These are phyloP conservation scores for Dichomitus squalens DNA, from an alignment of 1,284 basidiomycete genomes.

Conservation along the genomic window DNA sequence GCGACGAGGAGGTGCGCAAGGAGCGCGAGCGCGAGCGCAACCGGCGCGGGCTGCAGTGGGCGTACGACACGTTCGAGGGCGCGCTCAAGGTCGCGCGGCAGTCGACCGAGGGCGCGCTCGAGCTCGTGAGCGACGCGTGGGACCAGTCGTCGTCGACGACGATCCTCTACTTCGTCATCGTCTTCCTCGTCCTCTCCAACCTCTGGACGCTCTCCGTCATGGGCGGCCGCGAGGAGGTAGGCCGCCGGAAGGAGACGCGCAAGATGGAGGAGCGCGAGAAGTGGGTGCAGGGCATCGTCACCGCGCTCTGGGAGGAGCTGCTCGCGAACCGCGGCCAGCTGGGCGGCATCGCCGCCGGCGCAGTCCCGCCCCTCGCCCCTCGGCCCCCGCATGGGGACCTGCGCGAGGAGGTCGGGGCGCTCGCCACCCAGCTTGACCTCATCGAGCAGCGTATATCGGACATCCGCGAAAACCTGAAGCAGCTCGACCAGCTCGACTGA, in stretches of 20 bases:
- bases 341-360: slow-evolving; percentile 6
- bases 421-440: slow-evolving; percentile 53
- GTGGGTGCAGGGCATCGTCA: slow-evolving; percentile 73
- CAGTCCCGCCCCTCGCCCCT: slow-evolving; percentile 16
- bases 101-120: slow-evolving; percentile 68
- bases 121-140: slow-evolving; percentile 74
- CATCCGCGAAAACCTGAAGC: slow-evolving; percentile 26
- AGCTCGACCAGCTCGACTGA: slow-evolving; percentile 17
- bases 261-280: slow-evolving; percentile 68
- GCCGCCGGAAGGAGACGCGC: slow-evolving; percentile 55
- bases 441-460: slow-evolving; percentile 32
- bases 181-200: slow-evolving; percentile 75
- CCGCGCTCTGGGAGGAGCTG: slow-evolving; percentile 71
- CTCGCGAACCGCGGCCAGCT: slow-evolving; percentile 40
- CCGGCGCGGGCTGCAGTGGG: slow-evolving; percentile 78
- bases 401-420: slow-evolving; percentile 51
- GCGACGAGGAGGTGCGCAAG: slow-evolving; percentile 41
- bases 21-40: slow-evolving; percentile 68
- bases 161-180: slow-evolving; percentile 73
- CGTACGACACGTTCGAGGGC: slow-evolving; percentile 80
- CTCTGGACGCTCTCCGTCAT: slow-evolving; percentile 68
- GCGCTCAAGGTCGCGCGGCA: slow-evolving; percentile 69
- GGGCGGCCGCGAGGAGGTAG: slow-evolving; percentile 55
- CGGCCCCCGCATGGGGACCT: slow-evolving; percentile 35
- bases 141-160: slow-evolving; percentile 71